Evolutionary conservation across 352 stramenopile species (phyloP).

Genomic region (Phytophthora multivora): DNA sequence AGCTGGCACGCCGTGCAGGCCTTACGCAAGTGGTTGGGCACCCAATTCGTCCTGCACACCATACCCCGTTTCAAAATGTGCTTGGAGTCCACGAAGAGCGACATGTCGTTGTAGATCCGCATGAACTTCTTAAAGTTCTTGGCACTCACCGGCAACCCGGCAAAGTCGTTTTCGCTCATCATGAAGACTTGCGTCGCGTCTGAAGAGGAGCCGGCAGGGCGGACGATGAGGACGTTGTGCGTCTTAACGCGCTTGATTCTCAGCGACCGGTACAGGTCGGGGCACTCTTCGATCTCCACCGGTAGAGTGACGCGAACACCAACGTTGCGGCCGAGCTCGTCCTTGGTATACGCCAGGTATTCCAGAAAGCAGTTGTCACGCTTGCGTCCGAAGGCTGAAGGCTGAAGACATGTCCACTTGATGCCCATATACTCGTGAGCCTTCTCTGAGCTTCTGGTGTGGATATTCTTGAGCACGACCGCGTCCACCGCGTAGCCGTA

Average conservation of each 20-base stretch:
- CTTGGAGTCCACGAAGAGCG: conserved; percentile 62
- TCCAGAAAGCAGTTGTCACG: conserved; percentile 78
- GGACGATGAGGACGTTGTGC: conserved; percentile 57
- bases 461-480: conserved; percentile 75
- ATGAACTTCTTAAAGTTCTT: conserved; percentile 54
- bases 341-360: conserved; percentile 71
- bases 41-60: conserved; percentile 57
- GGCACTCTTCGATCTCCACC: conserved; percentile 66
- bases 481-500: conserved; percentile 67
- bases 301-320: conserved; percentile 71
- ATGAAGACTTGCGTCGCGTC: conserved; percentile 60
- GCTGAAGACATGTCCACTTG: conserved; percentile 76
- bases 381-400: conserved; percentile 58
- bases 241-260: conserved; percentile 62
- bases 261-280: conserved; percentile 43
- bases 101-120: conserved; percentile 58
- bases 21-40: conserved; percentile 54
- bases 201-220: conserved; percentile 20
- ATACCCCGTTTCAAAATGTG: conserved; percentile 64
- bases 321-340: conserved; percentile 57
- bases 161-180: conserved; percentile 64
- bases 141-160: conserved; percentile 31
- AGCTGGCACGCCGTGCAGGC: conserved; percentile 66
- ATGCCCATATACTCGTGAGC: conserved; percentile 74
- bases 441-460: conserved; percentile 43